phyloP scores from a whole-genome alignment of 805 yeast species.

The Debaryomyces hansenii region DNA sequence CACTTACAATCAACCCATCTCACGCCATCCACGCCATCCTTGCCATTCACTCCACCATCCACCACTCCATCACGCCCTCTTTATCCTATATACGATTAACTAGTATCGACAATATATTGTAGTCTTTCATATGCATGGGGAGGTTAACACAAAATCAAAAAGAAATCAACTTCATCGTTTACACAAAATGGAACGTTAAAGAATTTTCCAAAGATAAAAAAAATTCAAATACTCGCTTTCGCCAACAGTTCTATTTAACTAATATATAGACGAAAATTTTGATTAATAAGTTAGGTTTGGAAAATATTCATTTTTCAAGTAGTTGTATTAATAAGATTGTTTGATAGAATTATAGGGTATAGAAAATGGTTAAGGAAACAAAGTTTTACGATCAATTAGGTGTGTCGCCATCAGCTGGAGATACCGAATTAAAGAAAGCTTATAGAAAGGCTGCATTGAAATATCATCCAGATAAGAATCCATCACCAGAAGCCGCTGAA shows the following conservation, averaged over 20 bases:
- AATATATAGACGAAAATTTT: background rate
- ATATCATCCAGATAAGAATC: slow-evolving; percentile 81
- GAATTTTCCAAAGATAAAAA: slow-evolving; percentile 7
- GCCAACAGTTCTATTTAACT: background rate
- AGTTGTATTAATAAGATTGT: background rate
- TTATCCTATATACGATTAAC: background rate
- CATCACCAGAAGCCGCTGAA: slow-evolving; percentile 90
- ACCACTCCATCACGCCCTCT: background rate
- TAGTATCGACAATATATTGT: background rate
- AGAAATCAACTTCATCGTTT: background rate
- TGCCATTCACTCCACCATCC: background rate
- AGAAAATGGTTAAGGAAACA: slow-evolving; percentile 74
- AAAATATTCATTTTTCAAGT: background rate
- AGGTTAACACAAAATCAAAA: slow-evolving; percentile 6
- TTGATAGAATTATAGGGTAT: background rate
- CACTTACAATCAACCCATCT: background rate
- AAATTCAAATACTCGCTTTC: background rate
- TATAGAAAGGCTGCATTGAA: slow-evolving; percentile 80
- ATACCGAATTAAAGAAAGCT: slow-evolving; percentile 74
- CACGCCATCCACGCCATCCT: background rate
- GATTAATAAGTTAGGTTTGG: background rate
- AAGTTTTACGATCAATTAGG: slow-evolving; percentile 74
- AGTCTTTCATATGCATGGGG: background rate
- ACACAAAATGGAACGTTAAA: slow-evolving; percentile 6
- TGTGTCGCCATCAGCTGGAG: slow-evolving; percentile 67